Conservation (phyloP, 2,329 filamentous ascomycete genomes). For the Pestalotiopsis sp. region DNA sequence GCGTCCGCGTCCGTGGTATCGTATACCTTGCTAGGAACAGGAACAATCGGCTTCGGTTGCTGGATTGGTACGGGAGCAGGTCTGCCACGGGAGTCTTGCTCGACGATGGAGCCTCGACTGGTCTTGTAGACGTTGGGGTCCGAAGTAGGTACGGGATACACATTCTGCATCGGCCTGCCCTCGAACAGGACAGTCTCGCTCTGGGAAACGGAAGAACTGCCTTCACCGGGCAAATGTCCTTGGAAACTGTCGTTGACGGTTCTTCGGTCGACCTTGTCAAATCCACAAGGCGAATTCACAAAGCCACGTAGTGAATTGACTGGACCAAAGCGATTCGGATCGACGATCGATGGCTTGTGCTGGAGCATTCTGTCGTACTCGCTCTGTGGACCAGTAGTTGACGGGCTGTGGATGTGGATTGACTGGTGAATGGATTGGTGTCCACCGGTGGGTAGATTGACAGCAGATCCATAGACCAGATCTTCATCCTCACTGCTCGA, state of each 20-base stretch:
- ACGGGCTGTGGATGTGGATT: slow-evolving; percentile 16
- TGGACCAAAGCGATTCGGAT: slow-evolving; percentile 61
- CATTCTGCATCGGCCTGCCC: slow-evolving; percentile 56
- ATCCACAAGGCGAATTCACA: slow-evolving; percentile 59
- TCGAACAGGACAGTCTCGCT: slow-evolving; percentile 39
- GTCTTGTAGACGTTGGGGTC: slow-evolving; percentile 68
- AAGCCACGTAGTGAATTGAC: slow-evolving; percentile 62
- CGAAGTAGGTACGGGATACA: slow-evolving; percentile 68
- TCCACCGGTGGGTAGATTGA: slow-evolving; percentile 23
- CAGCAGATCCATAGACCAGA: slow-evolving; percentile 45
- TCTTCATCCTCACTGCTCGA: slow-evolving; percentile 44
- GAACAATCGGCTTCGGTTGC: slow-evolving; percentile 79
- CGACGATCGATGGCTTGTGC: slow-evolving; percentile 50
- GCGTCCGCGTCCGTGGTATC: slow-evolving; percentile 47
- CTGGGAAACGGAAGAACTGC: slow-evolving; percentile 28
- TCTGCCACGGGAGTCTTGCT: slow-evolving; percentile 44
- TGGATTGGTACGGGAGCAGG: slow-evolving; percentile 72
- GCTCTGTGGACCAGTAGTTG: slow-evolving; percentile 10
- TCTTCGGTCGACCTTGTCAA: slow-evolving; percentile 42
- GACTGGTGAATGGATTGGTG: slow-evolving; percentile 16
- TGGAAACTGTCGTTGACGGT: slow-evolving; percentile 36
- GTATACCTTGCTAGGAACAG: slow-evolving; percentile 72
- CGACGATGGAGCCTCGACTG: slow-evolving; percentile 50
- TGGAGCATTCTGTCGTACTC: slow-evolving; percentile 25
- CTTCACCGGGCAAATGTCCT: slow-evolving; percentile 12